Conservation (phyloP, 495 filamentous ascomycete species). For the Lasiosphaeris hirsuta region DNA sequence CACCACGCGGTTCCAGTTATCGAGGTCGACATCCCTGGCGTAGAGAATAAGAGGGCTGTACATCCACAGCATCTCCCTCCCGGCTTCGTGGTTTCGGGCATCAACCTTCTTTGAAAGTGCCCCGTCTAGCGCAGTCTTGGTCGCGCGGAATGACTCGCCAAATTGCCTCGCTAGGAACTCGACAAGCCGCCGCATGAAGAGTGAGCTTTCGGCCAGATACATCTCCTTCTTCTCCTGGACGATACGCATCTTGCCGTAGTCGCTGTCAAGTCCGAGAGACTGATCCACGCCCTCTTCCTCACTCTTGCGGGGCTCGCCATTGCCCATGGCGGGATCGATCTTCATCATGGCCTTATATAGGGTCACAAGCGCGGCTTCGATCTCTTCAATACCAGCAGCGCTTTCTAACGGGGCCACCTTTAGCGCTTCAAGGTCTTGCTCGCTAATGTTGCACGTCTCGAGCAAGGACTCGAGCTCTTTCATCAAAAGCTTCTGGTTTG, state of each 20-base stretch:
- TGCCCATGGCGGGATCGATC: slow-evolving; percentile 76
- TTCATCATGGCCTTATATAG: slow-evolving; percentile 93
- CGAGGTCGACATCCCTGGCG: slow-evolving; percentile 71
- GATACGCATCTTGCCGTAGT: slow-evolving; percentile 87
- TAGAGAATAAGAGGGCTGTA: slow-evolving; percentile 85
- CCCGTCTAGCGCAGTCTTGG: slow-evolving; percentile 53
- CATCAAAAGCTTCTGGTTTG: slow-evolving; percentile 92
- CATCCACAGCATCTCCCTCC: slow-evolving; percentile 65
- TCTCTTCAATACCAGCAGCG: slow-evolving; percentile 63
- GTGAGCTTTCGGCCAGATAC: slow-evolving; percentile 66
- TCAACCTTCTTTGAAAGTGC: slow-evolving; percentile 53
- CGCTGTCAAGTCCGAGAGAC: slow-evolving; percentile 61
- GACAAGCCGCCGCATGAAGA: slow-evolving; percentile 73
- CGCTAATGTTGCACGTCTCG: slow-evolving; percentile 81
- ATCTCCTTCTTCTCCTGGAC: slow-evolving; percentile 89
- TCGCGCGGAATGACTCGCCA: slow-evolving; percentile 65
- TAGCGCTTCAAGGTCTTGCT: slow-evolving; percentile 67
- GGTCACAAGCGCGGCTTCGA: slow-evolving; percentile 72
- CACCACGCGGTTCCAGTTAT: slow-evolving; percentile 76
- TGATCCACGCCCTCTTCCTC: slow-evolving; percentile 49
- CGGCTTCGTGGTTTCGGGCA: slow-evolving; percentile 49
- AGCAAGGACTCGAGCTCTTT: slow-evolving; percentile 79
- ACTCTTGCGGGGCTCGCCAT: slow-evolving; percentile 48
- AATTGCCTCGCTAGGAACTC: slow-evolving; percentile 80
- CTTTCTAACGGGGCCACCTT: slow-evolving; percentile 71